Conservation (phyloP, 805 yeast genomes). For the Tetrapisispora nanseiensis region DNA sequence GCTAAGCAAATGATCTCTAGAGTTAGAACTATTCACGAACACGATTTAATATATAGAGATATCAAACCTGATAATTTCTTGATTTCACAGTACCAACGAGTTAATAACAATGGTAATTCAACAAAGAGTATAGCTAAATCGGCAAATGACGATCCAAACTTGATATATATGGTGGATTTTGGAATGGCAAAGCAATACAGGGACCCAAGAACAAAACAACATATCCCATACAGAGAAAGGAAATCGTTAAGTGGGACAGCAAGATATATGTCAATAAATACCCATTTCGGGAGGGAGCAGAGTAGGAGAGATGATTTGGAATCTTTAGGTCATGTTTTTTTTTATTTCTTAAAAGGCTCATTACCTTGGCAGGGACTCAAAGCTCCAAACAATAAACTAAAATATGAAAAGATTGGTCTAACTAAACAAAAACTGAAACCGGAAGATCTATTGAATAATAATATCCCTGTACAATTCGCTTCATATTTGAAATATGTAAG, state of each 20-base stretch:
- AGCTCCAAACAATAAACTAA: constrained; percentile 76
- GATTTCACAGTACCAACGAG: constrained; percentile 32
- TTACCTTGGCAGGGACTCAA: constrained; percentile 88
- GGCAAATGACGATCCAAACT: constrained; percentile 49
- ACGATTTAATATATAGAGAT: constrained; percentile 69
- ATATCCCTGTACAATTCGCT: constrained; percentile 64
- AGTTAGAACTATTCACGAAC: constrained; percentile 65
- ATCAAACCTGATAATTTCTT: constrained; percentile 78
- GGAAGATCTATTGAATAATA: constrained; percentile 35
- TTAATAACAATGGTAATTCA: constrained; percentile 10
- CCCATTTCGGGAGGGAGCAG: constrained; percentile 81
- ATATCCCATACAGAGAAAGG: constrained; percentile 73
- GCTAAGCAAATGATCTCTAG: constrained; percentile 71
- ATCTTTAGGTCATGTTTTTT: constrained; percentile 72
- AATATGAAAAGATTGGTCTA: constrained; percentile 77
- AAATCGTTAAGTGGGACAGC: constrained; percentile 80
- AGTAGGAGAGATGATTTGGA: constrained; percentile 77
- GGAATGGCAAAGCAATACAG: constrained; percentile 84
- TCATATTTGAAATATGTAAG: constrained; percentile 64
- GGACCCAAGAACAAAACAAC: constrained; percentile 70
- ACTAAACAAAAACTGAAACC: constrained; percentile 65
- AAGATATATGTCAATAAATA: constrained; percentile 78
- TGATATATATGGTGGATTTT: constrained; percentile 67
- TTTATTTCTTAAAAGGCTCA: constrained; percentile 68
- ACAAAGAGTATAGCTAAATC: constrained; percentile 38